A percentile compares a stretch with the other conserved stretches of the same genome.
These are phyloP conservation scores for Quercus bicolor DNA, from an alignment of 306 rosid genomes.

Conservation along the genomic window DNA sequence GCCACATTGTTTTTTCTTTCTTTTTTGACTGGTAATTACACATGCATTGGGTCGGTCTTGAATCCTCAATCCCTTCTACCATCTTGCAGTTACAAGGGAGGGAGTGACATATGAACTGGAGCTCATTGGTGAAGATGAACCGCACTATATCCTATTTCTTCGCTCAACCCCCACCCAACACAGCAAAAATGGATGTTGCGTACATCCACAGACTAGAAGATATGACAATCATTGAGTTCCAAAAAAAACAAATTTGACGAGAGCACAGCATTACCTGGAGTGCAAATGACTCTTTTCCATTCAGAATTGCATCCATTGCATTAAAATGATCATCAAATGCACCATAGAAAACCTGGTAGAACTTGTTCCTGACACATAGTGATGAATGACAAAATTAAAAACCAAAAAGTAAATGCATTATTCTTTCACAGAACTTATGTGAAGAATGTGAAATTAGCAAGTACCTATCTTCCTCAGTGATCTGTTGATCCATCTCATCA, in stretches of 20 bases:
- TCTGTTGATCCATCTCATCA: conserved; percentile 78
- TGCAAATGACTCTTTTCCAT: conserved; percentile 77
- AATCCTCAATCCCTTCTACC: too few species aligned
- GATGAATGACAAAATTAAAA: conserved; percentile 7
- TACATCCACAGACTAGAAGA: neutral
- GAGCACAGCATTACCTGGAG: conserved; percentile 55
- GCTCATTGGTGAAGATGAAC: too few species aligned
- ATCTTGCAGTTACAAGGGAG: too few species aligned
- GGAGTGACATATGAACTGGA: too few species aligned
- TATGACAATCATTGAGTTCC: conserved; percentile 16
- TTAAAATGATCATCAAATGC: conserved; percentile 78
- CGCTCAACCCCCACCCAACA: neutral
- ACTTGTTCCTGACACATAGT: conserved; percentile 46
- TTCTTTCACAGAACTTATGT: conserved; percentile 20
- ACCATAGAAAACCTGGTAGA: conserved; percentile 74
- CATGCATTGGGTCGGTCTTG: too few species aligned
- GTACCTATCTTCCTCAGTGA: conserved; percentile 66
- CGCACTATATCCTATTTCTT: neutral
- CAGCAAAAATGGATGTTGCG: neutral
- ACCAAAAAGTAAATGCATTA: conserved; percentile 20
- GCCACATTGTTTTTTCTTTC: neutral
- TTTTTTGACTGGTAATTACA: too few species aligned
- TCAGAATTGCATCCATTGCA: conserved; percentile 82
- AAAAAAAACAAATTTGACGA: conserved; percentile 21
- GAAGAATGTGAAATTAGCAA: conserved; percentile 23